Evolutionary conservation across 2,329 filamentous ascomycete genomes (phyloP).

Genomic region (Ascochyta clinopodiicola): DNA sequence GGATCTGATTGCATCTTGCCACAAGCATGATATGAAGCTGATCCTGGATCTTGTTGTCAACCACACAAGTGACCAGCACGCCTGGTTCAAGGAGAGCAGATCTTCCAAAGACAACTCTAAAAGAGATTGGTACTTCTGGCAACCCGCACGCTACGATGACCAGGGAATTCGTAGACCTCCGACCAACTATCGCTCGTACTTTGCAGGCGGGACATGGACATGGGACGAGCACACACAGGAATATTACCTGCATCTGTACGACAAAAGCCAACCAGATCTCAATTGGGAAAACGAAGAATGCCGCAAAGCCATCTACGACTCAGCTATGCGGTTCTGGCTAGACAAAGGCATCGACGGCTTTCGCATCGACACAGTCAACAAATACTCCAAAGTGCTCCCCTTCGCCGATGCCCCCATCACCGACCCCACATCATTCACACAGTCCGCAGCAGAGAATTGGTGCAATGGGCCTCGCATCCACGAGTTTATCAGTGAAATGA

Average conservation of each 20-base stretch:
- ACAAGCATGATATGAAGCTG: constrained; percentile 70
- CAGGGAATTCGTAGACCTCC: constrained; percentile 64
- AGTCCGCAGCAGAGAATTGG: constrained; percentile 58
- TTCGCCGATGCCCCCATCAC: constrained; percentile 53
- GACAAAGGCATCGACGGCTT: constrained; percentile 56
- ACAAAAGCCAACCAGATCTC: constrained; percentile 55
- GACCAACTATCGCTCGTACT: constrained; percentile 59
- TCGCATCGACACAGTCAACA: constrained; percentile 58
- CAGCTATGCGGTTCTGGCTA: constrained; percentile 57
- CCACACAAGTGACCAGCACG: constrained; percentile 74
- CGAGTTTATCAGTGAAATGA: constrained; percentile 63
- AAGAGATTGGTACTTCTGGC: constrained; percentile 76
- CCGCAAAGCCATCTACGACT: constrained; percentile 54
- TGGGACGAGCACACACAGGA: constrained; percentile 56
- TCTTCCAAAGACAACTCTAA: constrained; percentile 68
- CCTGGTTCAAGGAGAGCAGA: constrained; percentile 73
- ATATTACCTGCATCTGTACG: constrained; percentile 57
- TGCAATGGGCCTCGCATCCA: constrained; percentile 66
- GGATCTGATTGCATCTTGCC: constrained; percentile 64
- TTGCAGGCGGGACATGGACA: constrained; percentile 50
- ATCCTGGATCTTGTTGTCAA: constrained; percentile 81
- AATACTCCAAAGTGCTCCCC: constrained; percentile 54
- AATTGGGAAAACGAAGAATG: constrained; percentile 58
- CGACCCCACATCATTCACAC: constrained; percentile 51
- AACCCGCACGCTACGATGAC: constrained; percentile 59